Conservation (phyloP, 163 green algal species). For the Coccomyxa subellipsoidea region DNA sequence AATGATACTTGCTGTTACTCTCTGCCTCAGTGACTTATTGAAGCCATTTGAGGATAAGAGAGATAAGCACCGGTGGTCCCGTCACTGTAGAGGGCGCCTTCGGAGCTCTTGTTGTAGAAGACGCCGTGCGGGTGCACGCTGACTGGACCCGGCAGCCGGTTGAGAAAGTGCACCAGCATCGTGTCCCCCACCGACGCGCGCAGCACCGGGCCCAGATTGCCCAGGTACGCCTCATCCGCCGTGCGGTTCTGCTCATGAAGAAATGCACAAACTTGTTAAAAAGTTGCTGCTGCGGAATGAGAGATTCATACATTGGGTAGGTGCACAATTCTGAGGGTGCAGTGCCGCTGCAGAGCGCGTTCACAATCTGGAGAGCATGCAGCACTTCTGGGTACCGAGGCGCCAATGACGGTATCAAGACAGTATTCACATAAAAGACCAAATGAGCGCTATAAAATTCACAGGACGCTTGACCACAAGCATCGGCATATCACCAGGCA, state of each 20-base stretch:
- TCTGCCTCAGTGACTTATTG: too few species aligned
- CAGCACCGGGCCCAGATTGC: slow-evolving; percentile 67
- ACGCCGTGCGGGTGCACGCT: slow-evolving; percentile 68
- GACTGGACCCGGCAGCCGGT: slow-evolving; percentile 22
- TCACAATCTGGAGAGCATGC: too few species aligned
- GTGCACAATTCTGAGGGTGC: too few species aligned
- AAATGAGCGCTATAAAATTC: too few species aligned
- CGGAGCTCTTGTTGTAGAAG: slow-evolving; percentile 68
- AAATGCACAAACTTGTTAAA: not conserved
- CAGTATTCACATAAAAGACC: too few species aligned
- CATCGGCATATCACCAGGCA: too few species aligned
- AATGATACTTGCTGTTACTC: too few species aligned
- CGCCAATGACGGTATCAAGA: too few species aligned
- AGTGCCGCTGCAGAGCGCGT: too few species aligned
- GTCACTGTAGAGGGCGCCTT: slow-evolving; percentile 71
- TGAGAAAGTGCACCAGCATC: slow-evolving; percentile 35
- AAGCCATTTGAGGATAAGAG: not conserved
- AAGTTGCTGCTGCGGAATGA: not conserved
- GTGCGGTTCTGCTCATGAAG: slow-evolving; percentile 19
- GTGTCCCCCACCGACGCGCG: slow-evolving; percentile 62
- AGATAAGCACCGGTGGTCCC: slow-evolving; percentile 28
- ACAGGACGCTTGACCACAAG: too few species aligned
- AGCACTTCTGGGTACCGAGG: too few species aligned
- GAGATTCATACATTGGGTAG: too few species aligned
- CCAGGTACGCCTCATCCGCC: slow-evolving; percentile 58